phyloP scores from a whole-genome alignment of 768 basidiomycete genomes.

The Boletus tylopilopsis region DNA sequence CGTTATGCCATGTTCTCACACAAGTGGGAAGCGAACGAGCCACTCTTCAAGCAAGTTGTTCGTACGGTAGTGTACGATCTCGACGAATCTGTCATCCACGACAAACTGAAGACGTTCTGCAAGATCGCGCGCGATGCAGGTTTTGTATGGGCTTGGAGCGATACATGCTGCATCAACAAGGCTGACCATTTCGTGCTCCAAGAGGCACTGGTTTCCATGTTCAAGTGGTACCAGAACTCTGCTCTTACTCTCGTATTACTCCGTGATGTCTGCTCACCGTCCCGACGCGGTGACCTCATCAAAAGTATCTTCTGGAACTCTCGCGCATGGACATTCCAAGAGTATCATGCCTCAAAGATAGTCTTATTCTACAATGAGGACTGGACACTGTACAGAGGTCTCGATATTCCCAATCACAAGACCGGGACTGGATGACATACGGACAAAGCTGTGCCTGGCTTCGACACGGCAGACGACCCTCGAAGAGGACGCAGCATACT shows the following conservation, averaged over 20 bases:
- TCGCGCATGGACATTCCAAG: not conserved
- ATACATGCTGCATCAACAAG: not conserved
- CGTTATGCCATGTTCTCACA: slow-evolving; percentile 1
- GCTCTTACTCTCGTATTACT: not conserved
- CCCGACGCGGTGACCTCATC: not conserved
- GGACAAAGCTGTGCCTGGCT: not conserved
- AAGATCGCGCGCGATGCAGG: not conserved
- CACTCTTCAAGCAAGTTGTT: not conserved
- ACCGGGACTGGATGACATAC: not conserved
- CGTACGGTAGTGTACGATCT: not conserved
- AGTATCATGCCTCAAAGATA: not conserved
- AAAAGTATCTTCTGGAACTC: not conserved
- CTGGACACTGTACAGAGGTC: not conserved
- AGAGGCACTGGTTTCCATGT: not conserved
- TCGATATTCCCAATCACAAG: not conserved
- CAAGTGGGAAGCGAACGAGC: not conserved
- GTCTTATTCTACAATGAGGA: not conserved
- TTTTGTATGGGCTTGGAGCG: not conserved
- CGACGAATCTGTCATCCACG: not conserved
- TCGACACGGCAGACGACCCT: not conserved
- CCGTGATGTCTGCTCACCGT: not conserved
- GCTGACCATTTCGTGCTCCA: not conserved
- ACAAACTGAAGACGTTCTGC: not conserved
- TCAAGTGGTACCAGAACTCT: not conserved
- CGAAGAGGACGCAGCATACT: not conserved